Conservation (phyloP, 2,329 filamentous ascomycete genomes). For the Elsinoe australis region DNA sequence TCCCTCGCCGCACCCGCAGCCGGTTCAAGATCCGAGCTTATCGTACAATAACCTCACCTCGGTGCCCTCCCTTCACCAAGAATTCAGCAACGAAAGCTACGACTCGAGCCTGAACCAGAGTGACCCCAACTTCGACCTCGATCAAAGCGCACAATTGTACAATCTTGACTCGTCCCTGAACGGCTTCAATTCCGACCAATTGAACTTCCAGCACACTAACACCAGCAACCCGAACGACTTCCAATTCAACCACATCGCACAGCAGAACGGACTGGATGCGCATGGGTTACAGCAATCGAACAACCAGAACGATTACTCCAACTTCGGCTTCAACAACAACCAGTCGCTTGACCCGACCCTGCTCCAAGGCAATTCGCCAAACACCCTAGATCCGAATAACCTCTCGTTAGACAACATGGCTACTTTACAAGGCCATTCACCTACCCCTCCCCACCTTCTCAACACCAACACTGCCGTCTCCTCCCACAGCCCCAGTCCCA, state of each 20-base stretch:
- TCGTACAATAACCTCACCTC: constrained; percentile 7
- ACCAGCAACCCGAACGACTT: constrained; percentile 14
- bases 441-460: constrained; percentile 51
- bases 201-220: background rate
- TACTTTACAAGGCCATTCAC: constrained; percentile 41
- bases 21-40: constrained; percentile 8
- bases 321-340: constrained; percentile 45
- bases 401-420: constrained; percentile 44
- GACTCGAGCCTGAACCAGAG: constrained; percentile 8
- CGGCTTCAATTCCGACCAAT: constrained; percentile 3
- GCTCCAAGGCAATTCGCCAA: constrained; percentile 38
- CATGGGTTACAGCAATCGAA: constrained; percentile 6
- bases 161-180: constrained; percentile 1
- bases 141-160: constrained; percentile 3
- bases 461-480: constrained; percentile 46
- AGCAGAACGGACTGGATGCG: constrained; percentile 2
- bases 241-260: constrained; percentile 5
- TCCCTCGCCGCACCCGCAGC: constrained; percentile 1
- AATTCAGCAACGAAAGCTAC: constrained; percentile 8
- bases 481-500: constrained; percentile 47
- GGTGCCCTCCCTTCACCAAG: background rate
- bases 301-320: constrained; percentile 41
- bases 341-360: constrained; percentile 56
- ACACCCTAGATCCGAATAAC: constrained; percentile 40
- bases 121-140: constrained; percentile 14